Evolutionary conservation across 2,329 filamentous ascomycete species (phyloP).

Genomic region (Stagonosporopsis rhizophila): DNA sequence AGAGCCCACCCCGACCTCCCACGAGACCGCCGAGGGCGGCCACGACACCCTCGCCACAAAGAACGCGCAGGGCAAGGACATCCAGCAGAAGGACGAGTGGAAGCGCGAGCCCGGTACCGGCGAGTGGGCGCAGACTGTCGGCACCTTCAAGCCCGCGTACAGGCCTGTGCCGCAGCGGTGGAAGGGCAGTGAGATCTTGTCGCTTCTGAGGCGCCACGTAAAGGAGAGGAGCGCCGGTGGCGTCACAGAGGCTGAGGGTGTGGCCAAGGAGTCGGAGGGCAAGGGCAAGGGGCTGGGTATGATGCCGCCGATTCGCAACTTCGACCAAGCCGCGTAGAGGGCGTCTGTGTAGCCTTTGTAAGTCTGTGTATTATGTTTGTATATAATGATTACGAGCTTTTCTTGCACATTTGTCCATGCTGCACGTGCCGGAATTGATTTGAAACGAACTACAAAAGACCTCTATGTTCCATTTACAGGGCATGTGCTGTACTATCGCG

Average conservation of each 20-base stretch:
- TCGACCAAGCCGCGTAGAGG: slow-evolving; percentile 43
- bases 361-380: slow-evolving; percentile 10
- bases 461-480: no score
- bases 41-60: slow-evolving; percentile 53
- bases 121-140: slow-evolving; percentile 97
- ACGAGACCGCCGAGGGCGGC: slow-evolving; percentile 62
- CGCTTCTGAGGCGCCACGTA: slow-evolving; percentile 81
- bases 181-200: slow-evolving; percentile 81
- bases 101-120: slow-evolving; percentile 65
- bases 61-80: slow-evolving; percentile 55
- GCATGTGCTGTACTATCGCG: no score
- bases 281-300: slow-evolving; percentile 53
- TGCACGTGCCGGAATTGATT: neutral
- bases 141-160: slow-evolving; percentile 92
- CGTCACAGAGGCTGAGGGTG: slow-evolving; percentile 50
- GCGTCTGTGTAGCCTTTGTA: neutral
- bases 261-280: slow-evolving; percentile 42
- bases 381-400: neutral
- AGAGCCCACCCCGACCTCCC: slow-evolving; percentile 68
- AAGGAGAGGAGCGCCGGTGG: slow-evolving; percentile 70
- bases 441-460: neutral
- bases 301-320: slow-evolving; percentile 60
- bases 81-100: slow-evolving; percentile 56
- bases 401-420: neutral
- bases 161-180: slow-evolving; percentile 86